phyloP scores from a whole-genome alignment of 1,284 basidiomycete species.

The Ceratobasidium papillatum region DNA sequence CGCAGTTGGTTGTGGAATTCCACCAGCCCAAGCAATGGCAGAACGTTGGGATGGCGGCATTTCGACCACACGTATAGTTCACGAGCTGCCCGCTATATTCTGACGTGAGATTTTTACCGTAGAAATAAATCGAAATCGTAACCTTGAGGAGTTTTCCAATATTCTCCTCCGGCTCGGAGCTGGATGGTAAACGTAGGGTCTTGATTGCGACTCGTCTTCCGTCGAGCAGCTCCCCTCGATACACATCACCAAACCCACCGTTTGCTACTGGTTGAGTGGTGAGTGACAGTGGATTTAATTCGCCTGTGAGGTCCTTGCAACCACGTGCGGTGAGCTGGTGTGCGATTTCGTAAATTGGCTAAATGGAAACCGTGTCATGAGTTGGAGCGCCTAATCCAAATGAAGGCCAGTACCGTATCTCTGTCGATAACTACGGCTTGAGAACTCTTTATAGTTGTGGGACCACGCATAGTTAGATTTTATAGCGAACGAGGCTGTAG shows the following conservation, averaged over 20 bases:
- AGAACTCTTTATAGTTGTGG: too few relatives aligned
- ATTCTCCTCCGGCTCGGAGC: neutral
- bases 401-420: too few relatives aligned
- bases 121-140: neutral
- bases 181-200: neutral
- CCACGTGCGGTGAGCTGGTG: neutral
- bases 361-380: neutral
- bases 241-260: slow-evolving; percentile 2
- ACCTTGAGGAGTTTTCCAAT: neutral
- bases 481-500: too few relatives aligned
- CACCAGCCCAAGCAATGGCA: neutral
- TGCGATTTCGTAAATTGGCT: neutral
- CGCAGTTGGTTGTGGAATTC: neutral
- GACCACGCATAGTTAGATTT: too few relatives aligned
- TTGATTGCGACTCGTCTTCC: neutral
- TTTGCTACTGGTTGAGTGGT: neutral
- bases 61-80: slow-evolving; percentile 19
- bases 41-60: slow-evolving; percentile 6
- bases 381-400: too few relatives aligned
- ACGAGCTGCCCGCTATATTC: neutral
- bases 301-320: neutral
- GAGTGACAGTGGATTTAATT: neutral
- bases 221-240: neutral
- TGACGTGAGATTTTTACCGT: neutral
- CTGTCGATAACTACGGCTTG: too few relatives aligned